phyloP scores from a whole-genome alignment of 2,329 filamentous ascomycete species.

The Alternaria sp. region DNA sequence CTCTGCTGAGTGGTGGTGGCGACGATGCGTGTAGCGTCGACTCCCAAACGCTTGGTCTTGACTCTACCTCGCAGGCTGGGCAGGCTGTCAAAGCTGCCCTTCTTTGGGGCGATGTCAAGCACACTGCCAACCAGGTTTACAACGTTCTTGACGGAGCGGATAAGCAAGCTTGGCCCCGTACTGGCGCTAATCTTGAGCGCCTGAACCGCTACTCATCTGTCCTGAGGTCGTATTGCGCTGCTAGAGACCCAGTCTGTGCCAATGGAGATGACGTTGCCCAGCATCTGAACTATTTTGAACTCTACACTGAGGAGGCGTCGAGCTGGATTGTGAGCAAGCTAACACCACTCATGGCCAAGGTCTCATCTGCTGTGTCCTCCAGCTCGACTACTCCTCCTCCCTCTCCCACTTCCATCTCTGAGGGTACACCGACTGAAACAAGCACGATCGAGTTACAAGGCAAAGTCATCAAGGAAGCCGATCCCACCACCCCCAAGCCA shows the following conservation, averaged over 20 bases:
- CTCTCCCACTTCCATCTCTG: not conserved
- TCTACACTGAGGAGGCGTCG: slow-evolving; percentile 15
- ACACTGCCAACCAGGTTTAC: slow-evolving; percentile 16
- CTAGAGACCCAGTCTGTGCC: slow-evolving; percentile 14
- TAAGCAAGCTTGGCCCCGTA: slow-evolving; percentile 17
- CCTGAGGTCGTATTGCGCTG: slow-evolving; percentile 19
- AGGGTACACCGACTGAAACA: slow-evolving; percentile 4
- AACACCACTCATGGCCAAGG: slow-evolving; percentile 12
- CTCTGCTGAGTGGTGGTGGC: slow-evolving; percentile 16
- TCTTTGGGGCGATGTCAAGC: slow-evolving; percentile 17
- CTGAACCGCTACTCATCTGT: slow-evolving; percentile 10
- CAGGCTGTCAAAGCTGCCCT: slow-evolving; percentile 16
- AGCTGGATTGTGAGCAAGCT: slow-evolving; percentile 16
- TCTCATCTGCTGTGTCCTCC: slow-evolving; percentile 2
- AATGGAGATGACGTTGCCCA: not conserved
- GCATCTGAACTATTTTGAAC: slow-evolving; percentile 18
- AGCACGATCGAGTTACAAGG: not conserved
- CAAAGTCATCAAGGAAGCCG: not conserved
- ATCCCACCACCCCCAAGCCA: not conserved
- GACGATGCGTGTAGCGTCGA: slow-evolving; percentile 15
- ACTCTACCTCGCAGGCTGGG: slow-evolving; percentile 8
- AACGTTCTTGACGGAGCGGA: slow-evolving; percentile 20
- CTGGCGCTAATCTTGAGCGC: slow-evolving; percentile 13
- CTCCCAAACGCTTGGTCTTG: slow-evolving; percentile 7
- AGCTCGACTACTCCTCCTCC: slow-evolving; percentile 7